Evolutionary conservation across 2,329 filamentous ascomycete species (phyloP).

Genomic region (Hirsutella rhossiliensis): DNA sequence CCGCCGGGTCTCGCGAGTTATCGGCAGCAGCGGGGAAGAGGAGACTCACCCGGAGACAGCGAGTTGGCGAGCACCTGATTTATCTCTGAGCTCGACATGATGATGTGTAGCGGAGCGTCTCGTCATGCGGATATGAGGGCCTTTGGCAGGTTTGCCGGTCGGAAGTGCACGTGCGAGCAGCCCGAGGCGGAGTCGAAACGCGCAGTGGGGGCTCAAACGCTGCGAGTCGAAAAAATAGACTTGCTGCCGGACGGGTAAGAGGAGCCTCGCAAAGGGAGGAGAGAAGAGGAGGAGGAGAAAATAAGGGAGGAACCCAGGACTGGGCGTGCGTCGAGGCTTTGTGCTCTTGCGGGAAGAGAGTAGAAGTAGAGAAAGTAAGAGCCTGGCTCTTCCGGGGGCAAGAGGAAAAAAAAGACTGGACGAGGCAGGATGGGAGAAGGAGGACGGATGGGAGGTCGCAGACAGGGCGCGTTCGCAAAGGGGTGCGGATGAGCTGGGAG

Average conservation of each 20-base stretch:
- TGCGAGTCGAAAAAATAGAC: neutral
- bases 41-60: conserved; percentile 73
- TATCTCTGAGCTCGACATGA: conserved; percentile 76
- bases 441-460: conserved; percentile 1
- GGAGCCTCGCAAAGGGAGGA: conserved; percentile 6
- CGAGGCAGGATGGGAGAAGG: conserved; percentile 1
- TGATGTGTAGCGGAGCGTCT: conserved; percentile 24
- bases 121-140: conserved; percentile 23
- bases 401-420: conserved; percentile 2
- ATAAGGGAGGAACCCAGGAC: neutral
- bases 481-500: conserved; percentile 1
- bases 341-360: neutral
- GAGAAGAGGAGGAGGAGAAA: conserved; percentile 5
- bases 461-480: conserved; percentile 2
- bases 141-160: conserved; percentile 3
- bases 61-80: conserved; percentile 96
- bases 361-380: neutral
- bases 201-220: conserved; percentile 1
- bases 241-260: neutral
- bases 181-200: conserved; percentile 14
- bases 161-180: conserved; percentile 17
- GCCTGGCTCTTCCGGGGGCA: conserved; percentile 1
- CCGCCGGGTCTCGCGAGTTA: neutral
- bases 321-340: neutral
- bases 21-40: neutral